Evolutionary conservation across 2,329 filamentous ascomycete species (phyloP).

Genomic region (Penicillium sp.): DNA sequence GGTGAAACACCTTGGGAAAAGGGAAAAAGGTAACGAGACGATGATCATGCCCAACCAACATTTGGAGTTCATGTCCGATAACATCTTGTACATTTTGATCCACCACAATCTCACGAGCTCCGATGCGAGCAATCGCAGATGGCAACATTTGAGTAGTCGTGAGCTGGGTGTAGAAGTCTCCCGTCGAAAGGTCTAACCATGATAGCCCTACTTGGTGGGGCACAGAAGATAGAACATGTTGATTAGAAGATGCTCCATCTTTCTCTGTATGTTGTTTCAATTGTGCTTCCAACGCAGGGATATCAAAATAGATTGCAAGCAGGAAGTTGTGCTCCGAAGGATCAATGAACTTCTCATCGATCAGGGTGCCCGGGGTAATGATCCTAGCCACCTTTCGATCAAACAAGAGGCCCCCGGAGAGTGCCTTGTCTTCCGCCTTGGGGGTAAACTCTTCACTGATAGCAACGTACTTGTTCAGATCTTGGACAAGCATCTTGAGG

Average conservation of each 20-base stretch:
- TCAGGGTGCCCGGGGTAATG: constrained; percentile 90
- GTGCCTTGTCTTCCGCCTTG: constrained; percentile 67
- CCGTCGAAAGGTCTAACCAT: constrained; percentile 94
- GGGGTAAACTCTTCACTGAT: constrained; percentile 92
- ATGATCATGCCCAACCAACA: constrained; percentile 72
- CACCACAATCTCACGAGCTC: constrained; percentile 81
- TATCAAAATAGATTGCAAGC: constrained; percentile 70
- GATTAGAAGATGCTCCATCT: constrained; percentile 21
- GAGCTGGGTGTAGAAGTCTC: constrained; percentile 85
- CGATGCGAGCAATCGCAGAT: constrained; percentile 80
- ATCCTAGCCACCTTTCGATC: constrained; percentile 83
- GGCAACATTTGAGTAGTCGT: constrained; percentile 71
- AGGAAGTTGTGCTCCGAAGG: constrained; percentile 92
- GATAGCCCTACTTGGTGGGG: constrained; percentile 70
- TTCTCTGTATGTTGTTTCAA: constrained; percentile 22
- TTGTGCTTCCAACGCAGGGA: constrained; percentile 19
- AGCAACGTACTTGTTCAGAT: constrained; percentile 86
- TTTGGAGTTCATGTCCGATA: constrained; percentile 64
- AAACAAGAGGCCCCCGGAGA: constrained; percentile 77
- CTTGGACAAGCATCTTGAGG: constrained; percentile 89
- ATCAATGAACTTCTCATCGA: constrained; percentile 97
- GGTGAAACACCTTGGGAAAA: constrained; percentile 45
- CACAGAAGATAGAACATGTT: constrained; percentile 33
- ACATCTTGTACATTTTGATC: constrained; percentile 63
- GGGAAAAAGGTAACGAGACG: constrained; percentile 74